Base-by-base conservation (phyloP, 2,329 filamentous ascomycete genomes). In the Exophiala xenobiotica region DNA sequence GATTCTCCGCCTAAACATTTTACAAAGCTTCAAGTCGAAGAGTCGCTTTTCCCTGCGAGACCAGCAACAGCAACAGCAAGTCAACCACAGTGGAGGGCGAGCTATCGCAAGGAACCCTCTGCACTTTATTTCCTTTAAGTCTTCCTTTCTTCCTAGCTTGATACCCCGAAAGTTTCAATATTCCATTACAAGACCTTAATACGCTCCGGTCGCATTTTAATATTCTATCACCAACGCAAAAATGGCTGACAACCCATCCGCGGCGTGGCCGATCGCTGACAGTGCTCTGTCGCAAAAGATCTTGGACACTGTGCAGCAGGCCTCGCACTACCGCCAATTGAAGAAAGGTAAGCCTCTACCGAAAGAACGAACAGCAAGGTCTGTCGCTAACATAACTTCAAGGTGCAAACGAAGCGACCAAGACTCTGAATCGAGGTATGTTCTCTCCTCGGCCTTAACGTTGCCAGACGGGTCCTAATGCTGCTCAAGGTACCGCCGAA, bases 331-430 rank as follows among this genome's bases (percentile, higher is more conserved):
- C 60, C 11, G 53, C 45, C 88, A 93, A 78, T 74, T 91, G 61
- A 93, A 93, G 80, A 95, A 93, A 79, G 88, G 89, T 57, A 88
- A n/a, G n/a, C n/a, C n/a, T n/a, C n/a, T n/a, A n/a, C n/a, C n/a
- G n/a, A n/a, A n/a, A n/a, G n/a, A n/a, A n/a, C n/a, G n/a, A n/a
- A n/a, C n/a, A n/a, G n/a, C n/a, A n/a, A n/a, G n/a, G n/a, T n/a
- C n/a, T n/a, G n/a, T n/a, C n/a, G n/a, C n/a, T n/a, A n/a, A n/a
- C n/a, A n/a, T n/a, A n/a, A n/a, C n/a, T n/a, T n/a, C n/a, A n/a
- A n/a, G n/a, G n/a, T n/a, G n/a, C n/a, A n/a, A n/a, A n/a, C n/a
- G n/a, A n/a, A 71, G 77, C 83, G 29, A 95, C 89, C 68, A 95
- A 95, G 79, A 87, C 89, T 1, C 80, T 96, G 44, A 95, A 93